Evolutionary conservation across 129 eudicot species (phyloP), one percentile per base, ranked within the genome.

Genomic region (Lactuca saligna): DNA sequence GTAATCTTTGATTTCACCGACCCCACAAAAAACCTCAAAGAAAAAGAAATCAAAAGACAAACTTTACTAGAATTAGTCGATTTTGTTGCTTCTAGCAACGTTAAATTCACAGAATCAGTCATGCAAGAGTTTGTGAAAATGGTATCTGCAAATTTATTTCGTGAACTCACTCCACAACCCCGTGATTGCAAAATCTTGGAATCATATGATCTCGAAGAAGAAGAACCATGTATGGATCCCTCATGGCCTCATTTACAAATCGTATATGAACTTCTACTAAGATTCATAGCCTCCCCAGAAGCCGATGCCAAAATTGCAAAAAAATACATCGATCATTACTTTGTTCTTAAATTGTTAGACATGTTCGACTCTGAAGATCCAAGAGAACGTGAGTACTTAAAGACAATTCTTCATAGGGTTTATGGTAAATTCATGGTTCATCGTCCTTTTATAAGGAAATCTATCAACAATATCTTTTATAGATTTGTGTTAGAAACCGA

Each of bases 401-500:
- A 90, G 71, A 85, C 97, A 0, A 83, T 90, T 57, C 84, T 90
- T 12, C 97, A 90, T 69, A 82, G 97, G 12, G 85, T 87, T 33
- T 90, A 90, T 42, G 97, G 97, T 35, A 90, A 90, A 68, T 90
- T 90, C 54, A 90, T 90, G 97, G 97, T 86, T 8, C 97, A 86
- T 65, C 85, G 95, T 0, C 97, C 97, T 1, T 87, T 80, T 64
- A 84, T 90, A 34, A 68, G 95, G 78, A 90, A 87, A 83, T 73
- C 89, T 6, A 90, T 90, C 69, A 87, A 87, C 81, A 81, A 90
- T 75, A 85, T 87, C 68, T 87, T 87, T 61, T 85, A 78, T 59
- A 71, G 80, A 38, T 85, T 87, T 79, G 80, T 87, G 44, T 78
- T 90, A 57, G 97, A 90, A 65, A 84, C 91, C 2, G 95, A 90